These are phyloP conservation scores for Arthroderma sp. DNA, from an alignment of 2,329 filamentous ascomycete species.

Conservation along the genomic window DNA sequence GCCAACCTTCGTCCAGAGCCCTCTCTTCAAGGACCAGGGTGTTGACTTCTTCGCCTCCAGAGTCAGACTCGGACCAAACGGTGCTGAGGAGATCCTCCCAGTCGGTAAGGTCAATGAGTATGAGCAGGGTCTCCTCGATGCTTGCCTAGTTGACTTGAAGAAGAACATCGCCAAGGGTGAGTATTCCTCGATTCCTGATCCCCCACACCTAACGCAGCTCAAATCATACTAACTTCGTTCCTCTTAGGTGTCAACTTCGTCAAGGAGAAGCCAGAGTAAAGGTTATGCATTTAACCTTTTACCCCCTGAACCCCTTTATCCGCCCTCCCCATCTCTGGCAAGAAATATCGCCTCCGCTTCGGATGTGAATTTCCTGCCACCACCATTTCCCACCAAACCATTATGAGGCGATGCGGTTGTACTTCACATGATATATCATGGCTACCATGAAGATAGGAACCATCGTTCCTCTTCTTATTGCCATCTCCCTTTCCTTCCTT, in stretches of 20 bases:
- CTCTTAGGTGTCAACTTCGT: conserved; percentile 44
- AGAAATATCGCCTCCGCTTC: no score
- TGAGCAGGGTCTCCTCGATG: conserved; percentile 84
- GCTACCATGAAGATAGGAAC: no score
- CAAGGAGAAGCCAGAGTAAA: conserved; percentile 37
- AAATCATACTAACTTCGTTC: neutral
- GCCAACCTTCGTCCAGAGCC: conserved; percentile 93
- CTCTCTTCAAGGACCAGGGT: conserved; percentile 96
- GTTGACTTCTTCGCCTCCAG: conserved; percentile 93
- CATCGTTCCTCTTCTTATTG: no score
- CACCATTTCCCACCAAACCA: no score
- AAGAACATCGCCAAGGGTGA: conserved; percentile 88
- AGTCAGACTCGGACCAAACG: conserved; percentile 91
- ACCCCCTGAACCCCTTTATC: no score
- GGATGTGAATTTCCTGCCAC: no score
- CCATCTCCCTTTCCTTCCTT: no score
- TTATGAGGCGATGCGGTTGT: no score
- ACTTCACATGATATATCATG: no score
- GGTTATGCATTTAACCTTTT: no score
- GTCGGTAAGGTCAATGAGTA: conserved; percentile 70
- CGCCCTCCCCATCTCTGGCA: no score
- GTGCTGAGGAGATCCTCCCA: conserved; percentile 84
- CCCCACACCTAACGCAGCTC: neutral
- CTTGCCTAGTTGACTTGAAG: conserved; percentile 54
- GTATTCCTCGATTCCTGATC: neutral